Percentiles rank a stretch among this genome's conserved stretches.
phyloP scores from a whole-genome alignment of 345 rosid species.

The Gossypium sturtianum region DNA sequence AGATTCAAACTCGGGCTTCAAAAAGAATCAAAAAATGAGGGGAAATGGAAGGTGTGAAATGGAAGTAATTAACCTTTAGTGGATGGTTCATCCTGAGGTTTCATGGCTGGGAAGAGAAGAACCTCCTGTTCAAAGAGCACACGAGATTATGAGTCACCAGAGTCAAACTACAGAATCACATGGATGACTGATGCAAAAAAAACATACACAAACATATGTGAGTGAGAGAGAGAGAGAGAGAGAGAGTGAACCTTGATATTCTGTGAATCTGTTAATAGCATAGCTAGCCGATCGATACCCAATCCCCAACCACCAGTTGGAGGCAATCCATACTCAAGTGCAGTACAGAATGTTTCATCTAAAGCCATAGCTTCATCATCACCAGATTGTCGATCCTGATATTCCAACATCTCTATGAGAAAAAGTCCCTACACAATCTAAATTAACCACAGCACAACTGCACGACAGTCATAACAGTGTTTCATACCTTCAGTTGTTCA shows the following conservation, averaged over 20 bases:
- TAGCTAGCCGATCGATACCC: constrained; percentile 82
- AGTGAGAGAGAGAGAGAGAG: constrained; percentile 4
- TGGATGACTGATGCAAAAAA: neutral
- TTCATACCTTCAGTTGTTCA: constrained; percentile 83
- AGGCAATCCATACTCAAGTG: constrained; percentile 87
- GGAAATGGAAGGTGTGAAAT: neutral
- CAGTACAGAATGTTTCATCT: constrained; percentile 85
- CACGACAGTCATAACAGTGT: neutral
- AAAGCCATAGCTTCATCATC: constrained; percentile 98
- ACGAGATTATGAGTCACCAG: constrained; percentile 2
- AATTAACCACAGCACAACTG: neutral
- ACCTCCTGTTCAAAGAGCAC: constrained; percentile 57
- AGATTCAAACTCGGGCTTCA: neutral
- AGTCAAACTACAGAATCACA: neutral
- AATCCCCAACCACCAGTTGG: constrained; percentile 98
- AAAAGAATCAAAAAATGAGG: neutral
- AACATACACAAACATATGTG: neutral
- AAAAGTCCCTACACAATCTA: neutral
- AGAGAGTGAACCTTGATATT: constrained; percentile 67
- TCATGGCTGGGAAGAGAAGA: constrained; percentile 97
- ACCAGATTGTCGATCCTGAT: constrained; percentile 83
- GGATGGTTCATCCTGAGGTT: constrained; percentile 81
- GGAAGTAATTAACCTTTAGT: constrained; percentile 37
- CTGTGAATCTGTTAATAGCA: constrained; percentile 89
- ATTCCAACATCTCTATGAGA: constrained; percentile 2